Evolutionary conservation across 495 filamentous ascomycete species (phyloP).

Genomic region (Aspergillus diversus): DNA sequence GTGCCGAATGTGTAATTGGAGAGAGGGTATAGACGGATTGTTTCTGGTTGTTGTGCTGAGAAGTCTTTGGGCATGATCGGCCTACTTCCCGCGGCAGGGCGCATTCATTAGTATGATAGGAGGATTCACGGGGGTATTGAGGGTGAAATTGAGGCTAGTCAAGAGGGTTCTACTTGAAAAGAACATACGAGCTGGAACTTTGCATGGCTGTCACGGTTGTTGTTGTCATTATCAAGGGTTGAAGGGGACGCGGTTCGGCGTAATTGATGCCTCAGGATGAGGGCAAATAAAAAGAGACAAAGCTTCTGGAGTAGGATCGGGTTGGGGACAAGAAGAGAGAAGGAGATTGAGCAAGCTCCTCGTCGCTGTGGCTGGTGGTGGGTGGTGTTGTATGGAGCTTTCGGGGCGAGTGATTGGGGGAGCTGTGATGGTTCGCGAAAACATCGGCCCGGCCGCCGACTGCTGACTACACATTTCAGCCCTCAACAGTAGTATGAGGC

Average conservation of each 20-base stretch:
- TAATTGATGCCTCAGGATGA: too few species aligned
- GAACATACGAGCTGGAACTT: slow-evolving; percentile 65
- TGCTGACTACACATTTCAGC: slow-evolving; percentile 3
- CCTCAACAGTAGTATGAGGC: neutral
- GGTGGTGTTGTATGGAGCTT: neutral
- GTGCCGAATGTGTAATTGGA: slow-evolving; percentile 99
- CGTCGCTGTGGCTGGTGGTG: neutral
- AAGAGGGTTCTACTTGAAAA: slow-evolving; percentile 15
- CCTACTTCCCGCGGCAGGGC: slow-evolving; percentile 34
- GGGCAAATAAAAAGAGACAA: too few species aligned
- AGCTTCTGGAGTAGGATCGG: neutral
- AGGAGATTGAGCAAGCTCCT: neutral
- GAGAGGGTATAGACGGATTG: slow-evolving; percentile 91
- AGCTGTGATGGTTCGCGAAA: slow-evolving; percentile 20
- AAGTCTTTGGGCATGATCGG: slow-evolving; percentile 82
- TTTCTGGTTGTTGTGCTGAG: slow-evolving; percentile 84
- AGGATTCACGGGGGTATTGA: too few species aligned
- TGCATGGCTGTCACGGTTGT: slow-evolving; percentile 70
- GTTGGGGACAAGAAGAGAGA: neutral
- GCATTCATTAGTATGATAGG: neutral
- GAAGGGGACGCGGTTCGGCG: too few species aligned
- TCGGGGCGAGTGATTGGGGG: neutral
- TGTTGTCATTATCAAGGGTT: slow-evolving; percentile 64
- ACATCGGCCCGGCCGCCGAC: slow-evolving; percentile 18
- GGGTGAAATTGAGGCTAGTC: slow-evolving; percentile 11